phyloP scores from a whole-genome alignment of 2,329 filamentous ascomycete species.

The Rutstroemia sydowiana region DNA sequence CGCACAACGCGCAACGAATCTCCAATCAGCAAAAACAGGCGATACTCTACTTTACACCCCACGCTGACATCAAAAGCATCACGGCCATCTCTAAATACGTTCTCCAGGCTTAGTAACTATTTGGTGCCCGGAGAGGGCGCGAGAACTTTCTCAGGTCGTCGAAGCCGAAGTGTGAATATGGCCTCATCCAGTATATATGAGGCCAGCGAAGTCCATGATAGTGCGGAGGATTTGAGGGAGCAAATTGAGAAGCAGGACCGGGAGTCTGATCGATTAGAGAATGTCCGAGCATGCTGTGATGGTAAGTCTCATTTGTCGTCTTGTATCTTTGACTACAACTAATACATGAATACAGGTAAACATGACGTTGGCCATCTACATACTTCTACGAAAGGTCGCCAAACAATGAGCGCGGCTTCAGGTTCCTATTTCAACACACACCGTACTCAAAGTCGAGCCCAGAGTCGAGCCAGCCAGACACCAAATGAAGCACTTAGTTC shows the following conservation, averaged over 20 bases:
- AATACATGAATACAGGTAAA: conserved; percentile 49
- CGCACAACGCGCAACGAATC: conserved; percentile 61
- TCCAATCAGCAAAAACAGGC: conserved; percentile 35
- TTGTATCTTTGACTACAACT: conserved; percentile 10
- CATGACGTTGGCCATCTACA: conserved; percentile 62
- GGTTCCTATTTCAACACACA: conserved; percentile 11
- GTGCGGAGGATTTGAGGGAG: conserved; percentile 73
- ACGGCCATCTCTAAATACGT: conserved; percentile 32
- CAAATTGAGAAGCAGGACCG: conserved; percentile 73
- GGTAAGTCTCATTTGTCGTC: conserved; percentile 52
- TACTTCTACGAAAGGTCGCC: conserved; percentile 39
- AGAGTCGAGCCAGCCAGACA: conserved; percentile 18
- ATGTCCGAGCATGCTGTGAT: conserved; percentile 95
- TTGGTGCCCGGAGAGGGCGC: conserved; percentile 36
- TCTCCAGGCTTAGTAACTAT: conserved; percentile 54
- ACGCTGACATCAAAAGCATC: conserved; percentile 20
- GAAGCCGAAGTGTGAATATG: conserved; percentile 40
- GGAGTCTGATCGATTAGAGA: conserved; percentile 76
- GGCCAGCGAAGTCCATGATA: conserved; percentile 58
- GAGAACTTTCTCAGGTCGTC: conserved; percentile 44
- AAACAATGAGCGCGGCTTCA: conserved; percentile 15
- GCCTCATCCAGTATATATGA: conserved; percentile 41
- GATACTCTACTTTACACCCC: conserved; percentile 14
- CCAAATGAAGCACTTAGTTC: conserved; percentile 5
- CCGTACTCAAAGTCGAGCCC: conserved; percentile 14